phyloP scores from a whole-genome alignment of 371 early-diverging fungal genomes.

The Mortierella sp. region DNA sequence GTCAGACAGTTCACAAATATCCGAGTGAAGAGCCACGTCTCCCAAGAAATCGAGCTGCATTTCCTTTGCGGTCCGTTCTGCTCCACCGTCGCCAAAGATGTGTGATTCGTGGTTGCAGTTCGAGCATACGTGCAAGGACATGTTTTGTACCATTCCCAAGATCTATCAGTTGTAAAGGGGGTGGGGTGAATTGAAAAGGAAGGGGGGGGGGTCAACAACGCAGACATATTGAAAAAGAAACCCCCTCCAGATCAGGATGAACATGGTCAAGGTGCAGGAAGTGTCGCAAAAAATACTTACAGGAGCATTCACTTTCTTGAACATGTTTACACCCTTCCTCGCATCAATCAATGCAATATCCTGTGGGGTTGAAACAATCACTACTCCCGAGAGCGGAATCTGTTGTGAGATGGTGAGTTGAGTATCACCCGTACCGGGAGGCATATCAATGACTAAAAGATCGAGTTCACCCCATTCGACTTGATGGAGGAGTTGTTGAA shows the following conservation, averaged over 20 bases:
- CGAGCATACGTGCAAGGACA: slow-evolving; percentile 88
- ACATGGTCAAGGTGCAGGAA: background rate
- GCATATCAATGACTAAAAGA: slow-evolving; percentile 91
- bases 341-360: slow-evolving; percentile 90
- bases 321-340: slow-evolving; percentile 88
- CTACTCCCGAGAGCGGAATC: slow-evolving; percentile 82
- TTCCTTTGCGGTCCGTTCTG: slow-evolving; percentile 70
- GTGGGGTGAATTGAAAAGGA: too few species aligned
- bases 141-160: slow-evolving; percentile 92
- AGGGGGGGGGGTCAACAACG: too few species aligned
- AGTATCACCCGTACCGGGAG: slow-evolving; percentile 95
- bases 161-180: slow-evolving; percentile 67
- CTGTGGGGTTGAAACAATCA: slow-evolving; percentile 94
- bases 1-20: slow-evolving; percentile 82
- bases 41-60: slow-evolving; percentile 79
- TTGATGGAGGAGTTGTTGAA: slow-evolving; percentile 89
- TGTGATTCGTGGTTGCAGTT: slow-evolving; percentile 84
- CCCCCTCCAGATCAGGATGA: too few species aligned
- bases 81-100: slow-evolving; percentile 86
- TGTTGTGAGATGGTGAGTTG: slow-evolving; percentile 90
- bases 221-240: too few species aligned
- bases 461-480: slow-evolving; percentile 89
- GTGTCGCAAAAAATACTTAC: slow-evolving; percentile 65
- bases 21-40: slow-evolving; percentile 85
- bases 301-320: slow-evolving; percentile 85